Percentiles rank a stretch among this genome's conserved stretches.
phyloP scores from a whole-genome alignment of 768 basidiomycete species.

The Lactarius sanguifluus region DNA sequence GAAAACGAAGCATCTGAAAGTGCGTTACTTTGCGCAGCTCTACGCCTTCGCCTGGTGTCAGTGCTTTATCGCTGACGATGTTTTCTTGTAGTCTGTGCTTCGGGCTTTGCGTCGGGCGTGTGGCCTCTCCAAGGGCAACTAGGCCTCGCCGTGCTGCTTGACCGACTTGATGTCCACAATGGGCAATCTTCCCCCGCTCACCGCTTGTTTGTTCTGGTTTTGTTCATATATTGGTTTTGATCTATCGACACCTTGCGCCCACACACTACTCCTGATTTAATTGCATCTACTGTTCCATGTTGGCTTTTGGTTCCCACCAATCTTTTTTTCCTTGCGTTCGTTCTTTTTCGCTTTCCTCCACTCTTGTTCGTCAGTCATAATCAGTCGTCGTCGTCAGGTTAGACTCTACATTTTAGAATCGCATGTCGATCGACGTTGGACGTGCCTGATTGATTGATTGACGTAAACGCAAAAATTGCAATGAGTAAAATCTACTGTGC shows the following conservation, averaged over 20 bases:
- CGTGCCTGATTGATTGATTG: neutral
- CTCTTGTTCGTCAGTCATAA: neutral
- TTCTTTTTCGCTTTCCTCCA: neutral
- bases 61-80: neutral
- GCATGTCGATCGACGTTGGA: neutral
- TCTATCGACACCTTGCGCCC: neutral
- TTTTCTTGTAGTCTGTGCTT: constrained; percentile 3
- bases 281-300: neutral
- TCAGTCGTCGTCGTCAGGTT: too few species aligned
- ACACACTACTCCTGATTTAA: neutral
- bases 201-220: neutral
- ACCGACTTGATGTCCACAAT: neutral
- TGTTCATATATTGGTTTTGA: neutral
- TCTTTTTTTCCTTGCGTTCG: neutral
- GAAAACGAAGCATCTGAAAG: constrained; percentile 11
- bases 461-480: neutral
- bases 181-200: neutral
- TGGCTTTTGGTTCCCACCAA: neutral
- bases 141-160: neutral
- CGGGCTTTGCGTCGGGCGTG: constrained; percentile 14
- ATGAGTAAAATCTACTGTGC: neutral
- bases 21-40: constrained; percentile 3
- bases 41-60: neutral
- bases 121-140: neutral
- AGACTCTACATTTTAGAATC: too few species aligned